Evolutionary conservation across 2,329 filamentous ascomycete species (phyloP).

Genomic region (Monilinia laxa): DNA sequence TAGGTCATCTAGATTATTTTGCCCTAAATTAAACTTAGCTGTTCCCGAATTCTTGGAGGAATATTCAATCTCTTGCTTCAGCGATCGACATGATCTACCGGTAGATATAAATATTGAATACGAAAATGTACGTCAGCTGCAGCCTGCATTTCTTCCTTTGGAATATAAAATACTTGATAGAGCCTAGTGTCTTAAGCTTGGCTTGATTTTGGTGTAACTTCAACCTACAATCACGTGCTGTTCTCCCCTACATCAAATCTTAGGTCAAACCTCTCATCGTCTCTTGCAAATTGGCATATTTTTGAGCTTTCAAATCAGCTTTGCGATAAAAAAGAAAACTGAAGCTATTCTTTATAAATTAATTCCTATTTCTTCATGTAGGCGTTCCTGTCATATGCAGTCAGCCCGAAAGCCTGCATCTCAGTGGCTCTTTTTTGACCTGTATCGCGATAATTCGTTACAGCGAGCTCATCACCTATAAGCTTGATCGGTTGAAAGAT

Average conservation of each 20-base stretch:
- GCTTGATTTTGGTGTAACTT: not conserved
- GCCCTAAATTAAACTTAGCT: not conserved
- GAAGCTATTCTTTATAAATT: not conserved
- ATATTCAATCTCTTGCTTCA: not conserved
- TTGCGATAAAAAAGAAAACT: rapidly evolving
- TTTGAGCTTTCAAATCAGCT: not conserved
- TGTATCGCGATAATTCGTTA: not conserved
- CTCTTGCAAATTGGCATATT: not conserved
- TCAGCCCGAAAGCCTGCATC: not conserved
- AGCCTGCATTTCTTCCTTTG: not conserved
- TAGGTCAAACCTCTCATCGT: not conserved
- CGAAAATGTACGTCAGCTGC: slow-evolving; percentile 3
- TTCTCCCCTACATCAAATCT: not conserved
- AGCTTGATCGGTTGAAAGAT: not conserved
- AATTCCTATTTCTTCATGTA: not conserved
- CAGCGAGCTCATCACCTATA: not conserved
- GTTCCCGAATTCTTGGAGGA: too few relatives aligned
- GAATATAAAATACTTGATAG: slow-evolving; percentile 10
- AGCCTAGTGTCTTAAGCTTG: not conserved
- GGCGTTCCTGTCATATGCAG: not conserved
- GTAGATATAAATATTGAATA: not conserved
- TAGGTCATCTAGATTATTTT: not conserved
- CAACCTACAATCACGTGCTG: not conserved
- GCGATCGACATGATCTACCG: not conserved
- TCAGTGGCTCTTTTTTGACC: not conserved